Conservation (phyloP, 805 yeast genomes). For the Sugiyamaella lignohabitans region DNA sequence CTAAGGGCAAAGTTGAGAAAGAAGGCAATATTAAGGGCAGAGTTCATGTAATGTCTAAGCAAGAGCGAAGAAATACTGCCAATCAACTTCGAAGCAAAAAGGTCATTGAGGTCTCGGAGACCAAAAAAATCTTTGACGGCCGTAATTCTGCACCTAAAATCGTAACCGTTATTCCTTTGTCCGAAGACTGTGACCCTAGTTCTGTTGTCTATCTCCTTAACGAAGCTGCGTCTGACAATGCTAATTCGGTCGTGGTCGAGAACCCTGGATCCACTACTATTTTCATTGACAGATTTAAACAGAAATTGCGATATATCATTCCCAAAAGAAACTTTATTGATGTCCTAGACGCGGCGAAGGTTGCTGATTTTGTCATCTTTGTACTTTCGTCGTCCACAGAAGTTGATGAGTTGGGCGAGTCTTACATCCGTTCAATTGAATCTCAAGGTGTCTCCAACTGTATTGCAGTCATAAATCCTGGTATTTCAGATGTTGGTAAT, state of each 20-base stretch:
- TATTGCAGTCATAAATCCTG: slow-evolving; percentile 14
- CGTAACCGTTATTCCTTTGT: slow-evolving; percentile 72
- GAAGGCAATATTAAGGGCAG: slow-evolving; percentile 32
- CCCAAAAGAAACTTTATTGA: slow-evolving; percentile 55
- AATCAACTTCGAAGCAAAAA: slow-evolving; percentile 73
- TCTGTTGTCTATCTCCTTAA: slow-evolving; percentile 25
- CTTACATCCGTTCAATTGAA: slow-evolving; percentile 77
- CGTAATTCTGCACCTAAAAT: slow-evolving; percentile 75
- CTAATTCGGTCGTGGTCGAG: slow-evolving; percentile 6
- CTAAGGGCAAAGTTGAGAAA: slow-evolving; percentile 83
- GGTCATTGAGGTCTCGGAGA: slow-evolving; percentile 50
- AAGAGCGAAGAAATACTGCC: slow-evolving; percentile 65
- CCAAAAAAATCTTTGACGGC: slow-evolving; percentile 73
- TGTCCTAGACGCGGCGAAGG: slow-evolving; percentile 77
- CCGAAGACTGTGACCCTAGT: slow-evolving; percentile 52
- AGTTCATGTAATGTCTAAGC: slow-evolving; percentile 22
- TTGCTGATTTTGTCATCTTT: slow-evolving; percentile 83
- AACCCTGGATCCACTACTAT: slow-evolving; percentile 19
- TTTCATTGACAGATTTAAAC: slow-evolving; percentile 57
- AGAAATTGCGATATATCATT: slow-evolving; percentile 62
- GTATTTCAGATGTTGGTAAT: slow-evolving; percentile 44
- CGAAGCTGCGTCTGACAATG: slow-evolving; percentile 20
- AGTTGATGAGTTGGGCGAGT: slow-evolving; percentile 82
- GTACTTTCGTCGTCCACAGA: slow-evolving; percentile 85
- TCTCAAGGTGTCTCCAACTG: slow-evolving; percentile 87